Base-by-base conservation (phyloP, 257 asterid genomes). In the Nicotiana noctiflora region DNA sequence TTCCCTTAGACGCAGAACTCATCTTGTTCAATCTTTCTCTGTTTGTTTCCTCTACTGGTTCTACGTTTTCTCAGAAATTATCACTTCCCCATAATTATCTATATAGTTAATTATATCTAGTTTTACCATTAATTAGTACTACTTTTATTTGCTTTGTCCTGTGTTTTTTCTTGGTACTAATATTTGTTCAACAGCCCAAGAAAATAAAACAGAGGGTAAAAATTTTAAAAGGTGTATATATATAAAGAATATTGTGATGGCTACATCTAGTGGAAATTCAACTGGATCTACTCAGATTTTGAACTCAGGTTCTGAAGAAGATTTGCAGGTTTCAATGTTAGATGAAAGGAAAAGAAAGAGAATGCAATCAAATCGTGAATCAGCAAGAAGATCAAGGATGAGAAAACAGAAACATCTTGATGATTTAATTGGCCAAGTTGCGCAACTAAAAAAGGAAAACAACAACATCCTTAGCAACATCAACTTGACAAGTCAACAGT, bases 1-100 rank as follows among this genome's bases (percentile, higher is more conserved):
- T 32, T 86, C 97, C 2, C 89, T 92, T 52, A 80, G 96, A 68
- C 93, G 92, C 32, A 82, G 94, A 51, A 89, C 96, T 10, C 97
- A 90, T 68, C 98, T 95, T 49, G 99, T 95, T 79, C 99, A 93
- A 80, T 95, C 99, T 79, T 92, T 95, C 85, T 95, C 99, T 0
- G 95, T 95, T 84, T 98, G 90, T 0, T 95, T 95, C 82, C 97
- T 95, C 78, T 93, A 93, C 89, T 93, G 99, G 99, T 95, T 95
- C 86, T 93, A 93, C 86, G 94, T 88, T 55, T 93, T 93, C 68
- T 95, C 99, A 88, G 89, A 82, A 88, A 29, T 46, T 53, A 23
- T 75, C 49, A 10, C 25, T 6, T 70, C 21, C 52, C n/a, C 63
- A 18, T 17, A 13, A 29, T 25, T 29, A 77, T 61, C 18, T 68